Base-by-base conservation (phyloP, 345 rosid genomes). In the Euphorbia tirucalli region DNA sequence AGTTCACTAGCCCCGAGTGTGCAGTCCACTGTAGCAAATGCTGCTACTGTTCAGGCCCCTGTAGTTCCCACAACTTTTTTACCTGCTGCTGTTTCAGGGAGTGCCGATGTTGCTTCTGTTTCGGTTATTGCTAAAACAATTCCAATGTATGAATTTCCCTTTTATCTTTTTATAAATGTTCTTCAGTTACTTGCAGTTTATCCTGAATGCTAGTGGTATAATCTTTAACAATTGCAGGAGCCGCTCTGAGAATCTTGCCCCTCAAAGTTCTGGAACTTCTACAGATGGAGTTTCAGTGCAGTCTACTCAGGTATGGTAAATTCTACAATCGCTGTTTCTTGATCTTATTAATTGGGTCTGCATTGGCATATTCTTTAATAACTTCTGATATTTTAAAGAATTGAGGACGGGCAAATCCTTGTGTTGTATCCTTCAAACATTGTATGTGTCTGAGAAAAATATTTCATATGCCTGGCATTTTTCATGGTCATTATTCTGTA, bases 301-400 rank as follows among this genome's bases (percentile, higher is more conserved):
- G 70, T 87, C 82, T 65, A 80, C 60, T 70, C 93, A 89, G 96
- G 98, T 88, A 85, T 72, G 80, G 11, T 43, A 66, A 2, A 5
- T 72, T 70, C 27, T 68, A 62, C 13, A 18, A n/a, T 18, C 62
- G 48, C 76, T 54, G 61, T 27, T 72, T 55, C 22, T 69, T 70
- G 35, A 66, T 57, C n/a, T 37, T 43, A 22, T 41, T 28, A 65
- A 15, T 56, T 71, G 32, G 57, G 19, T 14, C 19, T 70, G 31
- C n/a, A 43, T 66, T 24, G 11, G 48, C 56, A 6, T 19, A 37
- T 67, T 30, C 8, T 21, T 25, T 0, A 41, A n/a, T n/a, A 44
- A 27, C 41, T 70, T 25, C 57, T 28, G 6, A 24, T n/a, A 15
- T 55, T 54, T 39, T 25, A 41, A 41, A 56, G 10, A 56, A 43